Percentiles rank a stretch among this genome's conserved stretches.
Evolutionary conservation across 805 yeast species (phyloP).

Genomic region (Ascoidea asiatica): DNA sequence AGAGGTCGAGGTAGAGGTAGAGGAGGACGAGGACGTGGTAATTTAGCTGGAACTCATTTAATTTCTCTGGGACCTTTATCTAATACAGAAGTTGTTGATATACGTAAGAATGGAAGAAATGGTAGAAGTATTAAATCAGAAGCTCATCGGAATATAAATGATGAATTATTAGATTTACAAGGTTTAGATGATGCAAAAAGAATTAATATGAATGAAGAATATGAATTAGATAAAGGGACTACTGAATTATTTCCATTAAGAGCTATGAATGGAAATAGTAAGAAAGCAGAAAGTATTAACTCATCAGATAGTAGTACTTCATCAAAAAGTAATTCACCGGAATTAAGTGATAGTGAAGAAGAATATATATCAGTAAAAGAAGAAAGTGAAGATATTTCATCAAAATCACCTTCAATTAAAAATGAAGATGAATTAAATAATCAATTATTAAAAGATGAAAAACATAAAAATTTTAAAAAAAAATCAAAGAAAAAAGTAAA

Average conservation of each 20-base stretch:
- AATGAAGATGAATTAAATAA: background rate
- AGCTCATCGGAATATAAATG: background rate
- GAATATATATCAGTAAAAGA: background rate
- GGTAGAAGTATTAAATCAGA: background rate
- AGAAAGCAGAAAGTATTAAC: no score
- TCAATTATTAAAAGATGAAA: background rate
- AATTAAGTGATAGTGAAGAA: background rate
- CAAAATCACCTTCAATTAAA: background rate
- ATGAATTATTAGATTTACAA: no score
- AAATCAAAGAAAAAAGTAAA: background rate
- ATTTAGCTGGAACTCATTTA: slow-evolving; percentile 34
- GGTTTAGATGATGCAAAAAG: slow-evolving; percentile 17
- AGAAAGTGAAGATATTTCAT: background rate
- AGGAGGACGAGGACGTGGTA: slow-evolving; percentile 12
- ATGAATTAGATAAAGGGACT: slow-evolving; percentile 24
- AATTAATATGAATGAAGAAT: slow-evolving; percentile 28
- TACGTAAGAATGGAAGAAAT: background rate
- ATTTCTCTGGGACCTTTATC: slow-evolving; percentile 65
- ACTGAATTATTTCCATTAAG: slow-evolving; percentile 29
- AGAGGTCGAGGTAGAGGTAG: slow-evolving; percentile 20
- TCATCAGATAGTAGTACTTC: no score
- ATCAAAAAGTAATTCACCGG: no score
- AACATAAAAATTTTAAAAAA: background rate
- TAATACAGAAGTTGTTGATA: background rate
- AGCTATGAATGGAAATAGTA: slow-evolving; percentile 13